Evolutionary conservation across 768 basidiomycete genomes (phyloP), one percentile per base, ranked within the genome.

Genomic region (Omphalotus guepiniiformis): DNA sequence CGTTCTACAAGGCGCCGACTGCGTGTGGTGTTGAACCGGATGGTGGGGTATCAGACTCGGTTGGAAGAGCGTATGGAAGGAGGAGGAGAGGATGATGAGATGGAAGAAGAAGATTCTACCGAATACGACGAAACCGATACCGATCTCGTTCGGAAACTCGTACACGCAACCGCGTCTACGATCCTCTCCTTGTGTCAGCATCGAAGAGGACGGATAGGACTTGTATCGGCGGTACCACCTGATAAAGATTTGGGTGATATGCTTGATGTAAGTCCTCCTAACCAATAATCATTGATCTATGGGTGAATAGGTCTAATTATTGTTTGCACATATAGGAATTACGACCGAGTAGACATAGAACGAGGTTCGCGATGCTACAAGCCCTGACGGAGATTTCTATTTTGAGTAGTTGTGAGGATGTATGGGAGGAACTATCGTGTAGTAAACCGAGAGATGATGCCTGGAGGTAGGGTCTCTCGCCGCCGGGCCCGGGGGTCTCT

Each of bases 11-110:
- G 49, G 69, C 88, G 16, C 89, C 80, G 70, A 92, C 91, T 61
- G 84, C 85, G 1, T 92, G 90, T 57, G 81, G 82, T 12, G 76
- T n/a, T n/a, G n/a, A n/a, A n/a, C n/a, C n/a, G n/a, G n/a, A n/a
- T n/a, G n/a, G n/a, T n/a, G n/a, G n/a, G n/a, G n/a, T n/a, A n/a
- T n/a, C n/a, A n/a, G n/a, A n/a, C n/a, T 13, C n/a, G n/a, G n/a
- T n/a, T n/a, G n/a, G 13, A 8, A 18, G 11, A 39, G 13, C 9
- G 19, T 19, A 21, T 8, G 37, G 13, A 12, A 12, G 13, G 19
- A 13, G 13, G 11, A 39, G 13, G 8, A 13, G 11, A 32, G 30
- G n/a, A 32, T n/a, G 30, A 32, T 9, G 30, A 32, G 30, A 32
- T 32, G 30, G 30, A 32, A 32, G 30, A 32, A 9, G 30, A 32